phyloP scores from a whole-genome alignment of 2,329 filamentous ascomycete genomes.

The Aspergillus novoparasiticus region DNA sequence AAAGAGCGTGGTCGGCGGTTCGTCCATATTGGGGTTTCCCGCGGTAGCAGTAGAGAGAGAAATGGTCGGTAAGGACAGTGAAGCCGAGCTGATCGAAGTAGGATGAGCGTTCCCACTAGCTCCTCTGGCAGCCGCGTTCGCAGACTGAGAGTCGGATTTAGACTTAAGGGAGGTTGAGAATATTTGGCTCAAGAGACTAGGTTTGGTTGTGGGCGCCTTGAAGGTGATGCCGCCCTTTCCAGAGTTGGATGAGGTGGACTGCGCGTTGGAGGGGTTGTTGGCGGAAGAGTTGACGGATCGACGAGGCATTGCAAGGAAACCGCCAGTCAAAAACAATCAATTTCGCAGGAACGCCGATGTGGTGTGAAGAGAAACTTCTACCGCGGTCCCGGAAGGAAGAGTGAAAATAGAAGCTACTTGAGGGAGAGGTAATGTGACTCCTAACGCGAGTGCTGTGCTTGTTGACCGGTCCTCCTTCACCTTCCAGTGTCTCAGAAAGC shows the following conservation, averaged over 20 bases:
- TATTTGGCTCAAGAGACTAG: constrained; percentile 77
- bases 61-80: constrained; percentile 82
- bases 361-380: constrained; percentile 9
- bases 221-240: constrained; percentile 57
- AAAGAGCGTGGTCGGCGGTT: constrained; percentile 78
- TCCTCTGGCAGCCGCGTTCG: constrained; percentile 65
- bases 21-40: constrained; percentile 73
- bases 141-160: constrained; percentile 60
- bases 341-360: constrained; percentile 16
- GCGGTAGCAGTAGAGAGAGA: constrained; percentile 84
- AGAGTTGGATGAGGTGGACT: constrained; percentile 52
- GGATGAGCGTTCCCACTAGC: constrained; percentile 58
- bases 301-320: constrained; percentile 61
- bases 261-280: constrained; percentile 53
- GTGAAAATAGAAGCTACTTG: neutral
- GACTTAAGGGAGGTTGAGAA: constrained; percentile 80
- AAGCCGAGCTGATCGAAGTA: constrained; percentile 68
- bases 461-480: neutral
- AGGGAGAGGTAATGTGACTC: neutral
- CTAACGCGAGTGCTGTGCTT: neutral
- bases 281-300: constrained; percentile 61
- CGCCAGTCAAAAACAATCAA: constrained; percentile 13
- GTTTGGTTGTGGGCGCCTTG: constrained; percentile 59
- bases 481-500: neutral
- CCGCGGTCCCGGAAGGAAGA: neutral